phyloP scores from a whole-genome alignment of 23 red algal genomes.

The Gracilaria domingensis region DNA sequence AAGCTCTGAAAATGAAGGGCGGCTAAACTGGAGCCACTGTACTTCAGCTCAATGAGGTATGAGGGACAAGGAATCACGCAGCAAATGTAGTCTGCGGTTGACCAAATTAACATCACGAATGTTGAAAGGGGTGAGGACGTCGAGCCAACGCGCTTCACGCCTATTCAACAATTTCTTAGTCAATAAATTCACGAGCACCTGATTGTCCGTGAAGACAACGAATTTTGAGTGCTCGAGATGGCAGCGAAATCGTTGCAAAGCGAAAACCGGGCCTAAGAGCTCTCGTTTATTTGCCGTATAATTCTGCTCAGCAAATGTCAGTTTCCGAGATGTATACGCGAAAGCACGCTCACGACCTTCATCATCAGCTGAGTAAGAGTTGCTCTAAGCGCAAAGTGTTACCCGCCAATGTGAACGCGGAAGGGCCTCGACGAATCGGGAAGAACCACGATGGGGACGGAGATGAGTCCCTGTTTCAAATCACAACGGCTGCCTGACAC shows the following conservation, averaged over 20 bases:
- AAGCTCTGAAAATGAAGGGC: background rate
- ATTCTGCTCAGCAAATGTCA: background rate
- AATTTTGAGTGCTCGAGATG: background rate
- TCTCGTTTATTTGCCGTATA: conserved; percentile 23
- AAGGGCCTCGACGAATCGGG: background rate
- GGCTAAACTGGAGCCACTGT: background rate
- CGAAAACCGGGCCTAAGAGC: conserved; percentile 5
- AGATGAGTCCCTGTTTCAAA: background rate
- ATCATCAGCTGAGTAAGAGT: background rate
- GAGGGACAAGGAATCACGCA: conserved; percentile 20
- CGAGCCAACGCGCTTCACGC: background rate
- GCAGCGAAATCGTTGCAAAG: background rate
- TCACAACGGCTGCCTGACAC: conserved; percentile 16
- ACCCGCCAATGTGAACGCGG: conserved; percentile 2
- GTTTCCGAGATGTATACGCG: background rate
- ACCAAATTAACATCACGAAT: background rate
- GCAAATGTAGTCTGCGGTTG: no score
- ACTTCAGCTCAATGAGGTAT: background rate
- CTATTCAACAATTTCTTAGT: background rate
- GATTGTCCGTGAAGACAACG: conserved; percentile 26
- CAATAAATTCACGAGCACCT: background rate
- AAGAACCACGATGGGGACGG: background rate
- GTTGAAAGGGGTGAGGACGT: background rate
- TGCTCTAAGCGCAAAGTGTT: background rate
- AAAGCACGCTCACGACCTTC: background rate